These are phyloP conservation scores for Pseudogymnoascus sp. DNA, from an alignment of 2,329 filamentous ascomycete genomes.

Conservation along the genomic window DNA sequence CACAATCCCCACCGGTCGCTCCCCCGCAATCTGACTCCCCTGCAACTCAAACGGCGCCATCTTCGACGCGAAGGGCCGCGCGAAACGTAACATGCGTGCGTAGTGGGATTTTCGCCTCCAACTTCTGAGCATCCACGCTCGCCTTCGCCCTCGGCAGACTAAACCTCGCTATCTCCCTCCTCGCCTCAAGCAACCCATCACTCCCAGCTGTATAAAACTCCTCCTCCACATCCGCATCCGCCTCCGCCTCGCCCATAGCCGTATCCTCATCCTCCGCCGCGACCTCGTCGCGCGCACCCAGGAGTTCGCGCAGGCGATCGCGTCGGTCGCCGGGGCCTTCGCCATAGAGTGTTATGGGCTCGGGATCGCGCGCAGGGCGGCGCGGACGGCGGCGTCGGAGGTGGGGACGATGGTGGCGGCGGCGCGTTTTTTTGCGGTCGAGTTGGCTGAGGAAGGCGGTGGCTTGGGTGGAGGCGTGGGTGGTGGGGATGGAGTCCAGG, in stretches of 20 bases:
- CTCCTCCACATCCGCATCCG: constrained; percentile 67
- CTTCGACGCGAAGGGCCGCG: constrained; percentile 78
- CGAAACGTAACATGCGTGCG: constrained; percentile 89
- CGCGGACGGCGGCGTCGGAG: constrained; percentile 80
- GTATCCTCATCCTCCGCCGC: constrained; percentile 56
- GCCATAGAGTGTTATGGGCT: constrained; percentile 90
- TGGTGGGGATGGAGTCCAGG: constrained; percentile 4
- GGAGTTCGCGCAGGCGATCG: constrained; percentile 75
- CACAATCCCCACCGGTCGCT: constrained; percentile 85
- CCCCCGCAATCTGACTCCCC: constrained; percentile 86
- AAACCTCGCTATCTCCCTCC: constrained; percentile 73
- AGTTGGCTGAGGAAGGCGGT: constrained; percentile 54
- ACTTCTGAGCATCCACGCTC: constrained; percentile 68
- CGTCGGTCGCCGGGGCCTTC: constrained; percentile 80
- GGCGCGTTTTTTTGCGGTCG: constrained; percentile 80
- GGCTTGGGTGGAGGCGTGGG: constrained; percentile 22
- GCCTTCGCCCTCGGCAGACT: constrained; percentile 77
- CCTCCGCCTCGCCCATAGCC: constrained; percentile 47
- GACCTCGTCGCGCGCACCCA: constrained; percentile 65
- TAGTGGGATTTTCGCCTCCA: constrained; percentile 75
- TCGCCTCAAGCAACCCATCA: constrained; percentile 64
- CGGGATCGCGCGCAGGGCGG: constrained; percentile 74
- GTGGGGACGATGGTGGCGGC: constrained; percentile 89
- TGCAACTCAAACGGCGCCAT: constrained; percentile 82
- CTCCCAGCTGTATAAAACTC: constrained; percentile 92